A percentile compares a stretch with the other conserved stretches of the same genome.
Evolutionary conservation across 176 grass and related monocot genomes (phyloP).

Genomic region (Phragmites australis): DNA sequence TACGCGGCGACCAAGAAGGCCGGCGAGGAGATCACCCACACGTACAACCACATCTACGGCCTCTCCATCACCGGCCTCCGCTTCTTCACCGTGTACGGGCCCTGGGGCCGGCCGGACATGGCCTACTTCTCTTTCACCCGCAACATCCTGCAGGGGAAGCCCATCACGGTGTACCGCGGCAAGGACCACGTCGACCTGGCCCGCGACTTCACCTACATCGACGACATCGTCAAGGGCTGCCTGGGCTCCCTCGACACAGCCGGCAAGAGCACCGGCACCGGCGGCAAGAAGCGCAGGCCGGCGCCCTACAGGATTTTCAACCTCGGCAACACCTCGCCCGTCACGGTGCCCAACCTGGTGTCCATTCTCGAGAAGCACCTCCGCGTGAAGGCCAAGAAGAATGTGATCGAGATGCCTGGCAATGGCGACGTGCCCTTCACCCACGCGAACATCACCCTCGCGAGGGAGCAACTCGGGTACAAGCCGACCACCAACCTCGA

Average conservation of each 20-base stretch:
- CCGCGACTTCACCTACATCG: constrained; percentile 92
- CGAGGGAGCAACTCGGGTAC: constrained; percentile 70
- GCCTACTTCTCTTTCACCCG: constrained; percentile 92
- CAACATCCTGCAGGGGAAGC: constrained; percentile 86
- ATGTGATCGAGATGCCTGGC: constrained; percentile 84
- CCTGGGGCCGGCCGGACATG: constrained; percentile 87
- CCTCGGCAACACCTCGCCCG: constrained; percentile 80
- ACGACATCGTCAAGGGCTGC: constrained; percentile 91
- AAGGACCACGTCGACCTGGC: constrained; percentile 67
- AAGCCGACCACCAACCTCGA: constrained; percentile 84
- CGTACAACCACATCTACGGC: constrained; percentile 95
- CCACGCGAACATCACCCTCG: constrained; percentile 78
- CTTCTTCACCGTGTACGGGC: constrained; percentile 93
- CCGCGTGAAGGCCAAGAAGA: constrained; percentile 67
- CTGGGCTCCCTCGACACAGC: constrained; percentile 72
- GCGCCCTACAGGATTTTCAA: constrained; percentile 91
- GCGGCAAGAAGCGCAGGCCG: constrained; percentile 72
- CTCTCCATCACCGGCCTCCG: constrained; percentile 79
- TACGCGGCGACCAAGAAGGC: constrained; percentile 98
- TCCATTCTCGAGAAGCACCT: constrained; percentile 84
- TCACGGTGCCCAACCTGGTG: constrained; percentile 81
- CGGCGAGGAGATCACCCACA: constrained; percentile 91
- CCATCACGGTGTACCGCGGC: constrained; percentile 82
- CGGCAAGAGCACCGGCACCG: constrained; percentile 68
- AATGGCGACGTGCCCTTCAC: constrained; percentile 95